Evolutionary conservation across 306 rosid genomes (phyloP).

Genomic region (Cucumis melo): DNA sequence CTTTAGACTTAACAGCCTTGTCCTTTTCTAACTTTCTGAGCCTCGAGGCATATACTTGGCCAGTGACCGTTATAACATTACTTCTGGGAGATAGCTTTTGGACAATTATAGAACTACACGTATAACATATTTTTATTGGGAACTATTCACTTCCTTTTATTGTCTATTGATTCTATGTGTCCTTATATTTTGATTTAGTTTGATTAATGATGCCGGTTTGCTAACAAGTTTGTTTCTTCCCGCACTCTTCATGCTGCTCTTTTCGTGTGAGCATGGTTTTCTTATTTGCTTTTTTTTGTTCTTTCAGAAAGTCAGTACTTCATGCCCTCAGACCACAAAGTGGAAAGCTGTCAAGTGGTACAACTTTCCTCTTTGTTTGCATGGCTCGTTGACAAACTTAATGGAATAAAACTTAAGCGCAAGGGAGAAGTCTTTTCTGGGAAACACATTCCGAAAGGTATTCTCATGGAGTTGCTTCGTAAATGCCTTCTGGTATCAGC

Average conservation of each 20-base stretch:
- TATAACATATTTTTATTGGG: background rate
- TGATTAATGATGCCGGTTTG: background rate
- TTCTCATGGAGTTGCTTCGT: constrained; percentile 40
- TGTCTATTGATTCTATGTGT: background rate
- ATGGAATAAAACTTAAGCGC: constrained; percentile 13
- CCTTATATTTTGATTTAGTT: background rate
- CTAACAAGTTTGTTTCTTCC: background rate
- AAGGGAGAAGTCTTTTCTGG: constrained; percentile 15
- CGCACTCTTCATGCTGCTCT: background rate
- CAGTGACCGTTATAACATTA: background rate
- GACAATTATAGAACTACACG: background rate
- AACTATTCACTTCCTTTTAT: background rate
- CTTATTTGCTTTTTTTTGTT: background rate
- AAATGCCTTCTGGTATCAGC: constrained; percentile 51
- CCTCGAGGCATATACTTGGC: background rate
- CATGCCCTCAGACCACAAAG: constrained; percentile 18
- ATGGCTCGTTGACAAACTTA: constrained; percentile 52
- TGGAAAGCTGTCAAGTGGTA: constrained; percentile 20
- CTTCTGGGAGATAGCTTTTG: background rate
- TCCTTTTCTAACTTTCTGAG: background rate
- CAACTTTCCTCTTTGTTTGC: constrained; percentile 55
- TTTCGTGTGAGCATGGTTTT: background rate
- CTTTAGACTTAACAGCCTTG: constrained; percentile 1
- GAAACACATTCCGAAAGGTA: constrained; percentile 26
- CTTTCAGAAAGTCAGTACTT: constrained; percentile 19